phyloP scores from a whole-genome alignment of 164 flowering plant species.

The Magnolia changhungtana region DNA sequence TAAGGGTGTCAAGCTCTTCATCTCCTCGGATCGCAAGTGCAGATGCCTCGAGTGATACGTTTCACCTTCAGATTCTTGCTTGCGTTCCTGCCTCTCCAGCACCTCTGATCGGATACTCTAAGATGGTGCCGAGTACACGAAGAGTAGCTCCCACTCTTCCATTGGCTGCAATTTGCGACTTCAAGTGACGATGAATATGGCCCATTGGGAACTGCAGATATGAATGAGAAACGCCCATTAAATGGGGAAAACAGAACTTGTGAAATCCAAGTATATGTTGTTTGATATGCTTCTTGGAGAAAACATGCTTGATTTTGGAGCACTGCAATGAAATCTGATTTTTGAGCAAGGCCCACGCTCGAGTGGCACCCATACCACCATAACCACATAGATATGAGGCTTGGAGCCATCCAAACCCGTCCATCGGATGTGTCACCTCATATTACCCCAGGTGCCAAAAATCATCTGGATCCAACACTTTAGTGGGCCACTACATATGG shows the following conservation, averaged over 20 bases:
- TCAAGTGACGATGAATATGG: constrained; percentile 46
- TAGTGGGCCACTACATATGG: too few species aligned
- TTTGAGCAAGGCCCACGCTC: too few species aligned
- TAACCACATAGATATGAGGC: too few species aligned
- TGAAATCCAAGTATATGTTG: neutral
- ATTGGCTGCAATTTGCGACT: constrained; percentile 41
- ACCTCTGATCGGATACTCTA: constrained; percentile 61
- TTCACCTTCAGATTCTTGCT: constrained; percentile 61
- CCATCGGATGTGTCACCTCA: too few species aligned
- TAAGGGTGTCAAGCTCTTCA: constrained; percentile 54
- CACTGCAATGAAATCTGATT: neutral
- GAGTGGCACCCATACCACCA: too few species aligned
- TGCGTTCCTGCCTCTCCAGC: constrained; percentile 59
- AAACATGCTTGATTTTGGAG: neutral
- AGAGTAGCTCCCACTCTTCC: constrained; percentile 61
- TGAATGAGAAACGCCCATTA: neutral
- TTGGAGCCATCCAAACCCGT: too few species aligned
- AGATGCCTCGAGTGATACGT: constrained; percentile 52
- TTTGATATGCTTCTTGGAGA: neutral
- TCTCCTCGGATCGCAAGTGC: constrained; percentile 61
- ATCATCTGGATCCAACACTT: too few species aligned
- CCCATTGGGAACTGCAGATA: constrained; percentile 50
- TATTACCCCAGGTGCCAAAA: too few species aligned
- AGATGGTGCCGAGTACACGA: constrained; percentile 53
- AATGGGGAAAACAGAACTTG: neutral